phyloP scores from a whole-genome alignment of 129 eudicot genomes.

The Helichrysum umbraculigerum region DNA sequence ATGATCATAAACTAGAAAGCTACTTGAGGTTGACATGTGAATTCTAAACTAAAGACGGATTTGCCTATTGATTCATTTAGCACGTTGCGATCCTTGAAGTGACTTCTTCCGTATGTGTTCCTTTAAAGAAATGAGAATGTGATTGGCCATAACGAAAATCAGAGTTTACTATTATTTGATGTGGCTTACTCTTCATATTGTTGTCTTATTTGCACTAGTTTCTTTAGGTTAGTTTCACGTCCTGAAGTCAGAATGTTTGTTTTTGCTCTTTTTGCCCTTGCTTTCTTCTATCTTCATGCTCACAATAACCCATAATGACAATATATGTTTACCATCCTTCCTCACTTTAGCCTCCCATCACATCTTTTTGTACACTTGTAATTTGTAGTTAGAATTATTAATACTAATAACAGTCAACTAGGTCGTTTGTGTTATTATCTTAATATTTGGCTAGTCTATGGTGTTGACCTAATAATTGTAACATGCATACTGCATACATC shows the following conservation, averaged over 20 bases:
- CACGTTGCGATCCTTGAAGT: neutral
- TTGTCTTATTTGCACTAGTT: neutral
- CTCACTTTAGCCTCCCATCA: neutral
- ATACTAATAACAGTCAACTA: neutral
- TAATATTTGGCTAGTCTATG: constrained; percentile 5
- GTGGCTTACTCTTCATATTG: constrained; percentile 11
- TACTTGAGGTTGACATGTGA: neutral
- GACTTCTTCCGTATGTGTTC: neutral
- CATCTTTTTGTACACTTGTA: neutral
- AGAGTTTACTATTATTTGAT: neutral
- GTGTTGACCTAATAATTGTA: neutral
- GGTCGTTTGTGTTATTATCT: constrained; percentile 7
- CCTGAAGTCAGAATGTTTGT: constrained; percentile 9
- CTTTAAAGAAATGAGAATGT: neutral
- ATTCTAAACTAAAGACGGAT: neutral
- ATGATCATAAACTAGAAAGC: neutral
- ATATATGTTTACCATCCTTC: constrained; percentile 1
- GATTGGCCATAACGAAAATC: constrained; percentile 1
- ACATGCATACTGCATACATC: constrained; percentile 20
- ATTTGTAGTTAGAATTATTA: neutral
- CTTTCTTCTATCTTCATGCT: constrained; percentile 4
- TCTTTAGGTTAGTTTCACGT: constrained; percentile 2
- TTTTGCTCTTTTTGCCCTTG: constrained; percentile 9
- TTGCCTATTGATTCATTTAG: neutral
- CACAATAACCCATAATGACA: neutral